Evolutionary conservation across 2,329 filamentous ascomycete species (phyloP), one percentile per base, ranked within the genome.

Genomic region (Paracoccidioides lutzii): DNA sequence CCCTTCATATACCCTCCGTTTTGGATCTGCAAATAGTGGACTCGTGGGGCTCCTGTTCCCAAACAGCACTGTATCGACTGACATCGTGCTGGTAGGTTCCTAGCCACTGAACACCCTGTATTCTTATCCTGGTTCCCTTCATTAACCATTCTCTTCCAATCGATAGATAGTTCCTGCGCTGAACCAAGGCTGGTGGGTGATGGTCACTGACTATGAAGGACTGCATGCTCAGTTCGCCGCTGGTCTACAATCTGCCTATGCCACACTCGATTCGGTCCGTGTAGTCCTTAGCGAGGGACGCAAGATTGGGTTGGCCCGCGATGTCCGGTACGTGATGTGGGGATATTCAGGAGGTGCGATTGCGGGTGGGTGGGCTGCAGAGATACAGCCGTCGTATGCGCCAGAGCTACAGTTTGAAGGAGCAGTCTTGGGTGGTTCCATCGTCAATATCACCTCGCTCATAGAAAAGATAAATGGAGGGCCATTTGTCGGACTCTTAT

Each of bases 311-410:
- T 61, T 76, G 53, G 59, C 62, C 8, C 41, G 58, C 5, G 61
- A 66, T 12, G 66, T 73, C 0, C 66, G 60, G 3, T 63, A 73
- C 43, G 70, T 73, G 2, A 64, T 80, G 54, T 81, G 77, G 77
- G 80, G 80, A 0, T 82, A 81, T 61, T 79, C 76, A 0, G 80
- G 80, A 3, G 79, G 79, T 3, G 73, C 74, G 1, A 58, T 81
- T 5, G 76, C 77, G 0, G 73, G 66, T 14, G 75, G 75, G 32
- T 77, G 71, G 66, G 78, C 78, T 0, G 72, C 74, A 12, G 77
- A 80, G 54, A 62, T 80, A 22, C 75, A 77, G 44, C 66, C 68
- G 0, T 65, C 69, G 15, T 81, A 81, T 57, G 78, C 78, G 0
- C 77, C 78, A 1, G 76, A 79, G 45, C 63, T 81, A 7, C 64